phyloP scores from a whole-genome alignment of 1,284 basidiomycete species.

The Ustilago cynodontis region DNA sequence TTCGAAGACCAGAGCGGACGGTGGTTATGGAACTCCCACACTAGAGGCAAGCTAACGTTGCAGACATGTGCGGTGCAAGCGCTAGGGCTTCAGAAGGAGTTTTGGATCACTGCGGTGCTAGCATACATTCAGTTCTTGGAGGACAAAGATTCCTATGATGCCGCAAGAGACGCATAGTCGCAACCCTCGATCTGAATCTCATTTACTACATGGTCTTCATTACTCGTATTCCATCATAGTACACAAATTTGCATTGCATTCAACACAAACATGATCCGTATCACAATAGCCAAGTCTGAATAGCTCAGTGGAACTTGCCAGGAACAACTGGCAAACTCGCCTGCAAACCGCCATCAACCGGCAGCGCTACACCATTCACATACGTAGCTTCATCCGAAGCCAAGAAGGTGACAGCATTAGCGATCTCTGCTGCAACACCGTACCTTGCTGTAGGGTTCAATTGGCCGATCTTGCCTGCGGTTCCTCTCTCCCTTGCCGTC shows the following conservation, averaged over 20 bases:
- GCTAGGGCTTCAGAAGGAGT: constrained; percentile 52
- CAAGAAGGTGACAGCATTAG: constrained; percentile 84
- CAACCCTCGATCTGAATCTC: neutral
- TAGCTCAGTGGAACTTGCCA: constrained; percentile 72
- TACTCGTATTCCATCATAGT: constrained; percentile 1
- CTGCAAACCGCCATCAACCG: constrained; percentile 86
- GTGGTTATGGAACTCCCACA: constrained; percentile 59
- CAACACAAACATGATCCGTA: neutral
- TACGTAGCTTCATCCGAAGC: constrained; percentile 87
- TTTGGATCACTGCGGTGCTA: constrained; percentile 58
- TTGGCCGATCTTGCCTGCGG: constrained; percentile 81
- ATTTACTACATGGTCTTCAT: neutral
- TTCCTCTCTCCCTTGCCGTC: constrained; percentile 80
- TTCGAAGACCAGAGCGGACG: constrained; percentile 56
- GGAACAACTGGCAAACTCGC: constrained; percentile 80
- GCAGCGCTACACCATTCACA: constrained; percentile 88
- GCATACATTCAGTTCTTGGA: constrained; percentile 64
- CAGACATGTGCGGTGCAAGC: constrained; percentile 55
- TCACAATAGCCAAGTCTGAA: neutral
- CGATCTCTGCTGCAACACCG: constrained; percentile 73
- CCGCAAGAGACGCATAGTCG: constrained; percentile 29
- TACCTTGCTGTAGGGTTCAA: constrained; percentile 85
- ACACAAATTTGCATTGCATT: constrained; percentile 2
- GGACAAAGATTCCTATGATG: constrained; percentile 51
- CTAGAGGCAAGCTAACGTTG: constrained; percentile 44